phyloP scores from a whole-genome alignment of 2,329 filamentous ascomycete genomes.

The Phialemoniopsis sp. region DNA sequence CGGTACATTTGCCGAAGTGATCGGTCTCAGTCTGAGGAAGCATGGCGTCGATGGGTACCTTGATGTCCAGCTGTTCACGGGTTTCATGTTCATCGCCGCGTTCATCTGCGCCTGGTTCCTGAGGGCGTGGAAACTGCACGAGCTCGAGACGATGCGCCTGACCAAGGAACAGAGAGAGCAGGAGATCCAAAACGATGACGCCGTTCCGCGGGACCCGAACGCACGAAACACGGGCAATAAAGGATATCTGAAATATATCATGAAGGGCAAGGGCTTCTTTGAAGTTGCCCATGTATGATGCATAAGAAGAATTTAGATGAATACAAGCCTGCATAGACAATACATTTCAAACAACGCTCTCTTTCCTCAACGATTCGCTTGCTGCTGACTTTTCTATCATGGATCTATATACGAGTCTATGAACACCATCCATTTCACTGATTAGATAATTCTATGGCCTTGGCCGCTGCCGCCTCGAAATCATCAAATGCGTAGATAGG shows the following conservation, averaged over 20 bases:
- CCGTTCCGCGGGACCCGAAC: constrained; percentile 6
- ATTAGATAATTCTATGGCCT: constrained; percentile 52
- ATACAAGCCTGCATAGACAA: not conserved
- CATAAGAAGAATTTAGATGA: too few species aligned
- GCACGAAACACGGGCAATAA: too few species aligned
- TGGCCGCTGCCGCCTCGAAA: constrained; percentile 68
- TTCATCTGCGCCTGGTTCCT: constrained; percentile 41
- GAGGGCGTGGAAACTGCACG: constrained; percentile 36
- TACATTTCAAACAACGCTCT: too few species aligned
- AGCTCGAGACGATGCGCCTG: constrained; percentile 24
- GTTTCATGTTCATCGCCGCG: constrained; percentile 55
- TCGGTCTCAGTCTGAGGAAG: constrained; percentile 52
- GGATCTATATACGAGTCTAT: too few species aligned
- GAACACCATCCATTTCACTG: not conserved
- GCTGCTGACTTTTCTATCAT: too few species aligned
- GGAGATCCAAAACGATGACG: constrained; percentile 18
- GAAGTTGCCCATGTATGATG: not conserved
- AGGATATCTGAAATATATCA: not conserved
- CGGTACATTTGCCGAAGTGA: constrained; percentile 63
- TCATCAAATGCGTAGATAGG: constrained; percentile 68
- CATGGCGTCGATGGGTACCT: constrained; percentile 40
- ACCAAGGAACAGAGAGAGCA: constrained; percentile 19
- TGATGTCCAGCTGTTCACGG: constrained; percentile 53
- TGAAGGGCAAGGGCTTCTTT: too few species aligned
- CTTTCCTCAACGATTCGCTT: too few species aligned